These are phyloP conservation scores for Diddensiella transvaalensis DNA, from an alignment of 805 yeast genomes.

Conservation along the genomic window DNA sequence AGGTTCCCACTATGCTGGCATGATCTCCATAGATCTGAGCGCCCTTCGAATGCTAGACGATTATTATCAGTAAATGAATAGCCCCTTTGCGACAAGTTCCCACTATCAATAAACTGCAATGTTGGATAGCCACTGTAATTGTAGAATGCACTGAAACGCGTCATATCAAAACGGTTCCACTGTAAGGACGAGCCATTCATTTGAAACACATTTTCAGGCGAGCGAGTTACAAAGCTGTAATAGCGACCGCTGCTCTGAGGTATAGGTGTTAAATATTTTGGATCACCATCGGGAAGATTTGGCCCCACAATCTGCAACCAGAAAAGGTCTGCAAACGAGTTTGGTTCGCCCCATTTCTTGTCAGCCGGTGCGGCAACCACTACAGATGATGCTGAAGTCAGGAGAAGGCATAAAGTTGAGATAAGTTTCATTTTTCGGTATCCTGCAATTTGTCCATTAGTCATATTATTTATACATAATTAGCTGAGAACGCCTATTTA, in stretches of 20 bases:
- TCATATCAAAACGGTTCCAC: not conserved
- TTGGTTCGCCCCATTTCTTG: not conserved
- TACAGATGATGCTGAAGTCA: too few species aligned
- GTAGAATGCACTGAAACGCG: not conserved
- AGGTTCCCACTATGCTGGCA: not conserved
- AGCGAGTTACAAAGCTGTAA: not conserved
- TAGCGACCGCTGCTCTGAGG: not conserved
- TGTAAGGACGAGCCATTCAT: not conserved
- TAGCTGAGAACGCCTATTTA: too few species aligned
- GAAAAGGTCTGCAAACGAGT: not conserved
- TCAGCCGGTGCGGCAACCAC: not conserved
- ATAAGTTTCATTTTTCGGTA: too few species aligned
- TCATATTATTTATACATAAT: too few species aligned
- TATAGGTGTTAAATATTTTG: not conserved
- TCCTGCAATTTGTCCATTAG: too few species aligned
- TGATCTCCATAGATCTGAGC: not conserved
- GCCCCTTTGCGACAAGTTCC: not conserved
- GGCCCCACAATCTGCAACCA: not conserved
- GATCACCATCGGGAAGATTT: not conserved
- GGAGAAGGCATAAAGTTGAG: too few species aligned
- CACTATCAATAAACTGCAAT: not conserved
- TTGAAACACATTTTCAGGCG: not conserved
- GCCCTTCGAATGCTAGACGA: not conserved
- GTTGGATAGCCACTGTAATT: not conserved
- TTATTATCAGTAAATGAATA: not conserved